Conservation (phyloP, 495 filamentous ascomycete genomes). For the Chaetomium cochliodes region DNA sequence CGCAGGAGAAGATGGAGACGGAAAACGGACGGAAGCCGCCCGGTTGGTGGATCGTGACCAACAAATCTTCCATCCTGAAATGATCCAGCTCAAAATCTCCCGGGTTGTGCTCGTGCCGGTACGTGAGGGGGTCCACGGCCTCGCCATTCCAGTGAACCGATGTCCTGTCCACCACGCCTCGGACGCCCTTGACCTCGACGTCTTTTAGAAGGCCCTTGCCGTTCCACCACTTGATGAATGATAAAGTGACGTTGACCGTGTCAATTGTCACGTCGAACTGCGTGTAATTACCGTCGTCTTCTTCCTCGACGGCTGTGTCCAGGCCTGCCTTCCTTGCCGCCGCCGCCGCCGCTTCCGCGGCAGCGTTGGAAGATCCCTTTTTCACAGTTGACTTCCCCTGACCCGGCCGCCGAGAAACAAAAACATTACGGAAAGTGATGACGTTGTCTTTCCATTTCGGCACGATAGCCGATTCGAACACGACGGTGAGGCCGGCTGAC, state of each 20-base stretch:
- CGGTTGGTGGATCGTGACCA: constrained; percentile 91
- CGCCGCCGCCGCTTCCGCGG: constrained; percentile 83
- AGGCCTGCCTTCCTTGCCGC: constrained; percentile 60
- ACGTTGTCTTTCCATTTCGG: constrained; percentile 92
- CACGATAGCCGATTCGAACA: constrained; percentile 97
- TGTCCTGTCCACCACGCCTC: constrained; percentile 90
- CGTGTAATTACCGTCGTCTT: constrained; percentile 93
- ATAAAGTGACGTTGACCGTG: constrained; percentile 94
- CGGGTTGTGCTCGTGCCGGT: constrained; percentile 80
- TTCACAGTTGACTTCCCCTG: constrained; percentile 74
- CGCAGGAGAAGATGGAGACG: constrained; percentile 91
- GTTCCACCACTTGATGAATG: constrained; percentile 96
- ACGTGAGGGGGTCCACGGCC: constrained; percentile 79
- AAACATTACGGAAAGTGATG: constrained; percentile 95
- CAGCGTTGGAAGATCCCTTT: constrained; percentile 85
- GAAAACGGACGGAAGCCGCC: constrained; percentile 87
- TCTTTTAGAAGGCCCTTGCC: constrained; percentile 88
- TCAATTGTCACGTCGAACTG: constrained; percentile 96
- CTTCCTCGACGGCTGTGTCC: constrained; percentile 44
- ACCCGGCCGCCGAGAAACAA: constrained; percentile 87
- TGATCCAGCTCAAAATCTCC: constrained; percentile 96
- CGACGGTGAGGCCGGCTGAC: constrained; percentile 89
- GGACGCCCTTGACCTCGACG: constrained; percentile 92
- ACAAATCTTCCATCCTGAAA: constrained; percentile 91
- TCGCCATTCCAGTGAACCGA: constrained; percentile 68